phyloP scores from a whole-genome alignment of 1,139 yeast species.

The Saccharomyces hybrid region DNA sequence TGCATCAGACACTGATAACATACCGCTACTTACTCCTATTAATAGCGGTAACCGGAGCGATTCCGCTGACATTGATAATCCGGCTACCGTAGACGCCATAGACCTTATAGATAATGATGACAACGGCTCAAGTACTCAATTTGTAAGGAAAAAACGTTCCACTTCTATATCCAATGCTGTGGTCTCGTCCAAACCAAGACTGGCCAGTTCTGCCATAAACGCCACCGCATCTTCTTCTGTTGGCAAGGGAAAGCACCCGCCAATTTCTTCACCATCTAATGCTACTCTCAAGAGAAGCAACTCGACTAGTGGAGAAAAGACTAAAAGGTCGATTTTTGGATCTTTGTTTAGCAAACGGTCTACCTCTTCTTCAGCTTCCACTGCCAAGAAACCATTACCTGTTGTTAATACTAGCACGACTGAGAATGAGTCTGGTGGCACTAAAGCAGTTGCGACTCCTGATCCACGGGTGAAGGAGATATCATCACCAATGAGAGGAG shows the following conservation, averaged over 20 bases:
- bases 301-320: constrained; percentile 10
- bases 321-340: constrained; percentile 21
- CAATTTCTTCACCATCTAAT: constrained; percentile 7
- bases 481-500: background rate
- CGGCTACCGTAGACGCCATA: background rate
- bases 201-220: background rate
- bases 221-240: background rate
- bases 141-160: constrained; percentile 3
- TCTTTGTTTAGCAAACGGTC: constrained; percentile 21
- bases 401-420: background rate
- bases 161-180: constrained; percentile 1
- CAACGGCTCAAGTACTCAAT: background rate
- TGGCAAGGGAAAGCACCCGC: constrained; percentile 5
- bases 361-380: constrained; percentile 4
- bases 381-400: background rate
- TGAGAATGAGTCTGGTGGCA: background rate
- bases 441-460: background rate
- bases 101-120: background rate
- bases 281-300: constrained; percentile 10
- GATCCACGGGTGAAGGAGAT: background rate
- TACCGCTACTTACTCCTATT: background rate
- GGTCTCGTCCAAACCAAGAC: background rate
- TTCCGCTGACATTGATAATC: background rate
- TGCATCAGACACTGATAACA: background rate
- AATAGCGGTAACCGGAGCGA: background rate